These are phyloP conservation scores for Colletotrichum viniferum DNA, from an alignment of 2,329 filamentous ascomycete species.

Conservation along the genomic window DNA sequence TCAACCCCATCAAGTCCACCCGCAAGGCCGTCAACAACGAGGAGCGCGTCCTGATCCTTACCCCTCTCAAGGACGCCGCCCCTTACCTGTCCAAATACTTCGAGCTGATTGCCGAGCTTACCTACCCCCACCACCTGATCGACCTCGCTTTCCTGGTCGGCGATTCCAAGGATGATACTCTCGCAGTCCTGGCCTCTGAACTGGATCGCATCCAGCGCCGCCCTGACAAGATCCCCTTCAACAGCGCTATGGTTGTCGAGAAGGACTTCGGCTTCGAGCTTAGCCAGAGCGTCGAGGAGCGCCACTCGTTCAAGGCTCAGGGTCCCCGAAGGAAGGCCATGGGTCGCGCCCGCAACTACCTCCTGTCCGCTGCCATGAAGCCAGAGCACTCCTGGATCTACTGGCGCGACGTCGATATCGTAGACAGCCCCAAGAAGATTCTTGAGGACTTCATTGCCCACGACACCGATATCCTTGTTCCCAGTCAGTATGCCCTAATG, in stretches of 20 bases:
- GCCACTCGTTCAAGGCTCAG: slow-evolving; percentile 87
- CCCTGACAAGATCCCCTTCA: slow-evolving; percentile 81
- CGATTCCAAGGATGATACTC: slow-evolving; percentile 88
- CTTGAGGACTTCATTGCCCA: slow-evolving; percentile 96
- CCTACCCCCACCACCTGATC: slow-evolving; percentile 94
- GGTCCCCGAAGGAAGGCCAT: slow-evolving; percentile 89
- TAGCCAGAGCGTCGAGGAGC: slow-evolving; percentile 80
- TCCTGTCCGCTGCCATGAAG: slow-evolving; percentile 83
- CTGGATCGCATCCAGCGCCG: slow-evolving; percentile 86
- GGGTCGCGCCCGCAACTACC: slow-evolving; percentile 89
- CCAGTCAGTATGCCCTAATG: slow-evolving; percentile 68
- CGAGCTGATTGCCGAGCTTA: slow-evolving; percentile 85
- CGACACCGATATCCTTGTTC: slow-evolving; percentile 90
- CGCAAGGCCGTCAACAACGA: slow-evolving; percentile 77
- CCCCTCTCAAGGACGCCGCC: slow-evolving; percentile 89
- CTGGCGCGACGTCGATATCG: slow-evolving; percentile 97
- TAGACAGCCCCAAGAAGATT: slow-evolving; percentile 85
- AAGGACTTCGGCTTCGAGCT: slow-evolving; percentile 85
- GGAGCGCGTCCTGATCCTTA: slow-evolving; percentile 90
- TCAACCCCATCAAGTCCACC: slow-evolving; percentile 85
- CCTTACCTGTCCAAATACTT: slow-evolving; percentile 87
- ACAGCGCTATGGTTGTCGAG: slow-evolving; percentile 81
- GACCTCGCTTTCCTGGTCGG: slow-evolving; percentile 94
- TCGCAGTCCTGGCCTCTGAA: slow-evolving; percentile 84
- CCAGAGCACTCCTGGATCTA: slow-evolving; percentile 98